These are phyloP conservation scores for Botrytis tulipae DNA, from an alignment of 2,329 filamentous ascomycete genomes.

Conservation along the genomic window DNA sequence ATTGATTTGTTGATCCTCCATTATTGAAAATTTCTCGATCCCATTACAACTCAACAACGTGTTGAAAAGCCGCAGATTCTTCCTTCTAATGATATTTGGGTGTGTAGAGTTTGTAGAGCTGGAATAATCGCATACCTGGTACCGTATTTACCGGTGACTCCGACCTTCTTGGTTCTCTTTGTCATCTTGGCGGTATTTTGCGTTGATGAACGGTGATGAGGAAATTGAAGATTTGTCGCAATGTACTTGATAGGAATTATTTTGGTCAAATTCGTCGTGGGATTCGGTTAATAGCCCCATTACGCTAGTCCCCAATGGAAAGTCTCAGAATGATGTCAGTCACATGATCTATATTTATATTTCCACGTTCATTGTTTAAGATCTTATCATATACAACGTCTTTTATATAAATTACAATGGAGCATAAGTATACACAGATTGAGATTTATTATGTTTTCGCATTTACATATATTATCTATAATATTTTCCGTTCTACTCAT, in stretches of 20 bases:
- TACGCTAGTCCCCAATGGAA: slow-evolving; percentile 14
- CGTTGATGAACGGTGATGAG: slow-evolving; percentile 33
- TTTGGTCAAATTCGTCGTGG: slow-evolving; percentile 22
- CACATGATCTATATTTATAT: background rate
- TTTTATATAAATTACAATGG: background rate
- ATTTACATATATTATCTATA: background rate
- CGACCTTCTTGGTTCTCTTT: slow-evolving; percentile 97
- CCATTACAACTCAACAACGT: background rate
- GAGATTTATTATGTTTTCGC: background rate
- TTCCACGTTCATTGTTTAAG: background rate
- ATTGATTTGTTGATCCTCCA: background rate
- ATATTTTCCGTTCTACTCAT: background rate
- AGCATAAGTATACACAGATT: background rate
- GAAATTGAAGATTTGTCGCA: slow-evolving; percentile 27
- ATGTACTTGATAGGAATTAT: slow-evolving; percentile 27
- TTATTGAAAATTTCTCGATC: background rate
- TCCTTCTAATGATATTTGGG: background rate
- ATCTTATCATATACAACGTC: background rate
- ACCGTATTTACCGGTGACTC: slow-evolving; percentile 98
- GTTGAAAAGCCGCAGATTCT: slow-evolving; percentile 10
- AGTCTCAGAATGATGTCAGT: background rate
- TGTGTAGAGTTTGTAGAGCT: slow-evolving; percentile 22
- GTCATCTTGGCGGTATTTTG: slow-evolving; percentile 69
- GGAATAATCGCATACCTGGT: slow-evolving; percentile 68
- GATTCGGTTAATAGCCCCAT: slow-evolving; percentile 19